Percentiles rank a stretch among this genome's conserved stretches.
These are phyloP conservation scores for Xylaria venustula DNA, from an alignment of 495 filamentous ascomycete genomes.

Conservation along the genomic window DNA sequence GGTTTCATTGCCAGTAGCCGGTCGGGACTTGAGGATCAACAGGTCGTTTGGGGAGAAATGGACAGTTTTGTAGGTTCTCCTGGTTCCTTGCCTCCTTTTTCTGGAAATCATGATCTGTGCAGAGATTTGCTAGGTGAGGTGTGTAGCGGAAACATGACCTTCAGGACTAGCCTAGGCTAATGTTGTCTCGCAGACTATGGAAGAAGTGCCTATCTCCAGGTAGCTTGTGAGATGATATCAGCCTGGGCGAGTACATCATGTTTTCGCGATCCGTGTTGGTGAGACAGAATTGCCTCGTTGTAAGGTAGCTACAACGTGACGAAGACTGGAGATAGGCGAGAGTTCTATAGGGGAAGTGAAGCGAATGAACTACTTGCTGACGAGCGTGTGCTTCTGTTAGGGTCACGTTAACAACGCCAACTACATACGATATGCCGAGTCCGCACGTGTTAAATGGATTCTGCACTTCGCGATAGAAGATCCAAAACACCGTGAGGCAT, in stretches of 20 bases:
- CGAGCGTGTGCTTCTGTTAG: slow-evolving; percentile 23
- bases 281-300: no score
- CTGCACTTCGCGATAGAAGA: slow-evolving; percentile 73
- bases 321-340: no score
- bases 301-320: background rate
- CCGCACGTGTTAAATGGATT: slow-evolving; percentile 79
- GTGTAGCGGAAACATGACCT: background rate
- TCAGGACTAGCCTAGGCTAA: background rate
- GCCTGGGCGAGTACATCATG: background rate
- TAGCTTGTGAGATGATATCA: background rate
- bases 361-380: background rate
- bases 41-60: slow-evolving; percentile 91
- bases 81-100: slow-evolving; percentile 9
- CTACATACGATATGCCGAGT: slow-evolving; percentile 84
- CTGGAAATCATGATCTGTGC: slow-evolving; percentile 34
- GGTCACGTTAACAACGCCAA: slow-evolving; percentile 88
- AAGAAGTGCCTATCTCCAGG: background rate
- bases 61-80: slow-evolving; percentile 50
- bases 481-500: slow-evolving; percentile 60
- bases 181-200: background rate
- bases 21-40: slow-evolving; percentile 66
- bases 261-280: no score
- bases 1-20: slow-evolving; percentile 72
- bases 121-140: slow-evolving; percentile 53
- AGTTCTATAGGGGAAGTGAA: background rate